phyloP scores from a whole-genome alignment of 2,329 filamentous ascomycete species.

The Fusarium sp. region DNA sequence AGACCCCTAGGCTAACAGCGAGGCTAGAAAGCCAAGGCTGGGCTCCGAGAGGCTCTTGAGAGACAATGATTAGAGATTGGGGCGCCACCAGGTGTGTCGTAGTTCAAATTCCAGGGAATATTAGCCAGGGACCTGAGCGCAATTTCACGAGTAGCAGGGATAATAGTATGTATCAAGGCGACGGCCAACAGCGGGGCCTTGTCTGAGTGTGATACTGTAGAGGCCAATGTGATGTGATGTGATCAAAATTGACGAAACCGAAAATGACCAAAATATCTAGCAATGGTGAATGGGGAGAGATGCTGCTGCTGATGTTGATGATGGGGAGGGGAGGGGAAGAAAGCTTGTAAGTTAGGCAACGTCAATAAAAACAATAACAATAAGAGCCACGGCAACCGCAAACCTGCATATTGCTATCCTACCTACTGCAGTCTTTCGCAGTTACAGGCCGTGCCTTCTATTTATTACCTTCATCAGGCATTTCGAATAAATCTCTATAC shows the following conservation, averaged over 20 bases:
- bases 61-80: conserved; percentile 31
- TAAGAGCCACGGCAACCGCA: conserved; percentile 28
- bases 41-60: conserved; percentile 20
- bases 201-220: conserved; percentile 13
- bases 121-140: conserved; percentile 29
- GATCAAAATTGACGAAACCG: conserved; percentile 25
- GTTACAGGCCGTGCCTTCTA: neutral
- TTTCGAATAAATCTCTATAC: neutral
- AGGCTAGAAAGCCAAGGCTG: conserved; percentile 14
- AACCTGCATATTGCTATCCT: conserved; percentile 4
- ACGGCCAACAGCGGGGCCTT: conserved; percentile 39
- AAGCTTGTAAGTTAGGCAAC: neutral
- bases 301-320: conserved; percentile 11
- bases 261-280: conserved; percentile 27
- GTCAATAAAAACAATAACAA: conserved; percentile 35
- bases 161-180: conserved; percentile 22
- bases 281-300: conserved; percentile 19
- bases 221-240: conserved; percentile 8
- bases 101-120: conserved; percentile 26
- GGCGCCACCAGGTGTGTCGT: conserved; percentile 30
- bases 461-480: neutral
- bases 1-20: conserved; percentile 12
- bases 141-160: conserved; percentile 44
- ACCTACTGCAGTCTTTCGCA: neutral
- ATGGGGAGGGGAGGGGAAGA: conserved; percentile 7